Base-by-base conservation (phyloP, 305 asterid species). In the Solanum chacoense region DNA sequence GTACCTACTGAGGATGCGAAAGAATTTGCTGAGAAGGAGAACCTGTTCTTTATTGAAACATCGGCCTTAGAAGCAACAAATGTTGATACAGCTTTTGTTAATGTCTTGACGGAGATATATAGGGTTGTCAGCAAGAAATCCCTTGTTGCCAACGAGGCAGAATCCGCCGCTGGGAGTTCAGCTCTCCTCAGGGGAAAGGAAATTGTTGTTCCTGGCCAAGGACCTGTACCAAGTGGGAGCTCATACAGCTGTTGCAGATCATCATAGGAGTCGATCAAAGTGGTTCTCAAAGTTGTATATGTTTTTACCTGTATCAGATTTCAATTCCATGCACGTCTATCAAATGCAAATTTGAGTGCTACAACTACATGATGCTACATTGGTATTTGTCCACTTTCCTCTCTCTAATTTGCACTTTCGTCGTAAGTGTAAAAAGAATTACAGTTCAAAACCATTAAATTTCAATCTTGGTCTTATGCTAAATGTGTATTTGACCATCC, bases 31-130 rank as follows among this genome's bases (percentile, higher is more conserved):
- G 93, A 95, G 93, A 93, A 90, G 79, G 97, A 96, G 92, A 94
- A 94, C 91, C 90, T 96, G 77, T 95, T 92, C 94, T 95, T 95
- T 84, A 93, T 93, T 96, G 98, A 95, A 93, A 95, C 98, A 88
- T 95, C 98, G 26, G 98, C 98, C 16, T 94, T 94, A 24, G 96
- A 95, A 91, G 94, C 97, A 73, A 94, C 94, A 34, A 96, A 96
- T 45, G 98, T 95, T 10, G 98, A 96, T 85, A 95, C 94, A 28
- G 96, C 98, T 85, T 96, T 96, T 88, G 40, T 91, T 80, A 94
- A 93, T 40, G 91, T 94, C 71, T 89, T 95, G 55, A 92, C 96
- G 13, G 96, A 95, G 92, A 96, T 96, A 63, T 96, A 95, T 89
- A 95, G 96, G 28, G 93, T 95, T 65, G 94, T 92, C 85, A 93